Evolutionary conservation across 768 basidiomycete genomes (phyloP), one percentile per base, ranked within the genome.

Genomic region (Baorangia bicolor): DNA sequence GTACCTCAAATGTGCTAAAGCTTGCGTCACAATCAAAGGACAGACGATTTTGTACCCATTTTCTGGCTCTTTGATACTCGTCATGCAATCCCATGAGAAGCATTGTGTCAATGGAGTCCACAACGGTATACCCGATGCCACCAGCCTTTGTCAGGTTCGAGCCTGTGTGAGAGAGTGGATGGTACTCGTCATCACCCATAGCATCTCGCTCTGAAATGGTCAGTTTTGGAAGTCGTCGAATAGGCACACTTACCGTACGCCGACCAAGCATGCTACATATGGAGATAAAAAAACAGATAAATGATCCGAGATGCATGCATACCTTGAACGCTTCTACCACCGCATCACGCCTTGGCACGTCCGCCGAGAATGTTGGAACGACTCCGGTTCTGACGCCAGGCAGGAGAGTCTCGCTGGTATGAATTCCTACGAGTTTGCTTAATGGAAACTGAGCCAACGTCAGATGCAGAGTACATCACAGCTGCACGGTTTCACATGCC

Each of bases 171-270:
- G 81, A 81, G 23, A 98, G 79, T 0, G 95, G 94, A 64, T 96
- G 92, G 64, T 93, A 97, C 70, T 96, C 92, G 74, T 97, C 94
- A 53, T 81, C 81, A 2, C 94, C 94, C 84, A 92, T 94, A 2
- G 94, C 94, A 68, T 97, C 86, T 43, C 84, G 75, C 74, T 94
- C 93, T 94, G 74, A 41, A 28, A 47, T 11, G 46, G 46, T 64
- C 48, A 69, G 30, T 53, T 49, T 55, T 45, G 50, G 46, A 49
- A 45, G 13, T 38, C 9, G 49, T 20, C 33, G 46, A 8, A 43
- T n/a, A 8, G 20, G 55, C 71, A 76, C 50, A 14, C 62, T 27
- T 57, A 92, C 91, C 92, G 66, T 95, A 95, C 28, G 91, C 88
- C 55, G 64, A 69, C 92, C 92, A 95, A 23, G 92, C 90, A 71